Percentiles rank a stretch among this genome's conserved stretches.
Conservation (phyloP, 495 filamentous ascomycete species). For the Aspergillus heteromorphus region DNA sequence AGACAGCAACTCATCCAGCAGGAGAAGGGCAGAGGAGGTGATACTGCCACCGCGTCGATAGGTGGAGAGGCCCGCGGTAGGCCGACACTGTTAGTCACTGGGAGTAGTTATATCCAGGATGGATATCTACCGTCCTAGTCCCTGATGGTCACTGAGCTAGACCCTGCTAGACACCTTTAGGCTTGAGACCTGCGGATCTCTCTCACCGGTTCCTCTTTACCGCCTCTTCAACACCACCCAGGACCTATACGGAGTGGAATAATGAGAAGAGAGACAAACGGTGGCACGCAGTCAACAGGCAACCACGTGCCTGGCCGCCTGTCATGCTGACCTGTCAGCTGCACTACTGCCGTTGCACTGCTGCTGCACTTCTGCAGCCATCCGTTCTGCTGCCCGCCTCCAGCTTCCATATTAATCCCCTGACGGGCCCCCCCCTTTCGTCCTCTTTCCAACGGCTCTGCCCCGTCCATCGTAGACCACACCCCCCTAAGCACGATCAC, state of each 20-base stretch:
- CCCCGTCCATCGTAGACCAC: too few relatives aligned
- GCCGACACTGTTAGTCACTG: neutral
- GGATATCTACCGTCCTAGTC: neutral
- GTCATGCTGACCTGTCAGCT: too few relatives aligned
- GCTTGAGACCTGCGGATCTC: neutral
- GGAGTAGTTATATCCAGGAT: too few relatives aligned
- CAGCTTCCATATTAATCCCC: neutral
- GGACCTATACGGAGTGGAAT: too few relatives aligned
- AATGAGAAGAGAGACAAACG: too few relatives aligned
- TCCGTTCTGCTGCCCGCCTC: neutral
- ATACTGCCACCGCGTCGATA: too few relatives aligned
- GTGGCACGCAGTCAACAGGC: too few relatives aligned
- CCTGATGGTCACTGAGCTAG: neutral
- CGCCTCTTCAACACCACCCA: neutral
- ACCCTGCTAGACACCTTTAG: neutral
- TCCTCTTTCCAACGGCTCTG: too few relatives aligned
- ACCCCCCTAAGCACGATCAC: neutral
- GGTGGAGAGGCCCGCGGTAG: neutral
- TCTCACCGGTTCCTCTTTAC: neutral
- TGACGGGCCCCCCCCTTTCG: neutral
- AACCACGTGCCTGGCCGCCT: too few relatives aligned
- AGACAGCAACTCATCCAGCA: too few relatives aligned
- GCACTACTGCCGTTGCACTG: too few relatives aligned
- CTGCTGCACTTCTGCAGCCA: neutral
- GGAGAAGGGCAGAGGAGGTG: too few relatives aligned